Conservation (phyloP, 371 early-diverging fungal species). For the Mortierella sp. region DNA sequence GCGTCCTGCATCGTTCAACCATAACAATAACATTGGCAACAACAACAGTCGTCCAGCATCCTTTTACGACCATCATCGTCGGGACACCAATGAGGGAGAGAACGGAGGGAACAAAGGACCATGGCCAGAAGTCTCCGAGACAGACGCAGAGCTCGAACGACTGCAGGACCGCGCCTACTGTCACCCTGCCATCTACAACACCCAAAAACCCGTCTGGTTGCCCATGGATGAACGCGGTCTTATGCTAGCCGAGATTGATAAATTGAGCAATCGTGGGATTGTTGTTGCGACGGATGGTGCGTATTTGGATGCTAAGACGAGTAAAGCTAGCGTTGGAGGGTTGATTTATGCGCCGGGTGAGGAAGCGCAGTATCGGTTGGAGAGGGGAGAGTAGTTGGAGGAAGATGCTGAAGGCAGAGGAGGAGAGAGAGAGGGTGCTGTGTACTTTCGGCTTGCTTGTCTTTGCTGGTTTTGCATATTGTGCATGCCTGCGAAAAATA, state of each 20-base stretch:
- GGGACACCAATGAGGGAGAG: not conserved
- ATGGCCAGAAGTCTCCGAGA: constrained; percentile 7
- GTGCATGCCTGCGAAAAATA: not conserved
- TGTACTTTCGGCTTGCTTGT: not conserved
- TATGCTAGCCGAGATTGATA: constrained; percentile 26
- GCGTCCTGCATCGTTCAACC: not conserved
- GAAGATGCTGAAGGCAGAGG: not conserved
- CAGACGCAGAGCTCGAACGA: constrained; percentile 17
- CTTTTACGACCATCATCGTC: not conserved
- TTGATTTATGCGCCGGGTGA: constrained; percentile 54
- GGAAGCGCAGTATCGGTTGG: constrained; percentile 35
- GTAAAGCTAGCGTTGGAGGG: constrained; percentile 30
- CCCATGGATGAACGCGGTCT: constrained; percentile 47
- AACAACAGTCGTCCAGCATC: not conserved
- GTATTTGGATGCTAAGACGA: constrained; percentile 30
- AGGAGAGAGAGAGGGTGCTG: not conserved
- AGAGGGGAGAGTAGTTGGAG: constrained; percentile 37
- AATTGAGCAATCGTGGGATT: constrained; percentile 19
- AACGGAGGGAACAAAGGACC: not conserved
- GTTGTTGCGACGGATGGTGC: constrained; percentile 43
- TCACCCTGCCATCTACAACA: constrained; percentile 43
- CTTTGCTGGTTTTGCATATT: not conserved
- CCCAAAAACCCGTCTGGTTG: constrained; percentile 46
- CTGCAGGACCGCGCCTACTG: constrained; percentile 51
- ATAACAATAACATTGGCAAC: not conserved